Conservation (phyloP, 768 basidiomycete genomes). For the Serendipita vermifera region DNA sequence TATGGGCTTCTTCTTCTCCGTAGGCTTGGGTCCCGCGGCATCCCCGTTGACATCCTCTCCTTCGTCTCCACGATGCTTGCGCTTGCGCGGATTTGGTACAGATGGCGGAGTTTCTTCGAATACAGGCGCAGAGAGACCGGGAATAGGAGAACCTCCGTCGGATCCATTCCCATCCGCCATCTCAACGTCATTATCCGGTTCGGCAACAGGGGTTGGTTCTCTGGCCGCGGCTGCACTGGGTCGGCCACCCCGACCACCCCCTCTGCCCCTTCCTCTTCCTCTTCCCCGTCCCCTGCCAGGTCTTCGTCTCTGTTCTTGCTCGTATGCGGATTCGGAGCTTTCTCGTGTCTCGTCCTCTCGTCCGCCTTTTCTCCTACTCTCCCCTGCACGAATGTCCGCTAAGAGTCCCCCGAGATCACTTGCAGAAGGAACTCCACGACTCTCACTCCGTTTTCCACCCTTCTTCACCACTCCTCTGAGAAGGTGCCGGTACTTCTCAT, state of each 20-base stretch:
- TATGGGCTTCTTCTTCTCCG: conserved; percentile 3
- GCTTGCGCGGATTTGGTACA: not conserved
- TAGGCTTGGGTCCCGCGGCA: not conserved
- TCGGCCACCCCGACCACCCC: not conserved
- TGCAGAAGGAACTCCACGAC: too few relatives aligned
- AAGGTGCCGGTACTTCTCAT: conserved; percentile 3
- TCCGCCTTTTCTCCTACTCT: not conserved
- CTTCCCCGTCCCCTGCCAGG: not conserved
- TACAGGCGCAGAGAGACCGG: not conserved
- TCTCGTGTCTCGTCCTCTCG: not conserved
- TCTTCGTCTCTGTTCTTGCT: conserved; percentile 4
- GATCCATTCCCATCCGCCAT: not conserved
- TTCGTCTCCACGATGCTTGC: not conserved
- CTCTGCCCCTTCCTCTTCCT: conserved; percentile 2
- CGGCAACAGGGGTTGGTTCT: not conserved
- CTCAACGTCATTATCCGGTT: too few relatives aligned
- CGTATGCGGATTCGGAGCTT: conserved; percentile 5
- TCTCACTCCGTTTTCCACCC: not conserved
- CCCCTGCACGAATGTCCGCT: conserved; percentile 2
- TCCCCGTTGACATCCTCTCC: not conserved
- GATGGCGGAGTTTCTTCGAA: not conserved
- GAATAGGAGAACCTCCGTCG: not conserved
- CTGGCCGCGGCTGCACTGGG: not conserved
- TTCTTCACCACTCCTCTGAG: not conserved
- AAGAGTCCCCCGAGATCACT: not conserved